These are phyloP conservation scores for Aphanomyces invadans DNA, from an alignment of 352 stramenopile species.

Conservation along the genomic window DNA sequence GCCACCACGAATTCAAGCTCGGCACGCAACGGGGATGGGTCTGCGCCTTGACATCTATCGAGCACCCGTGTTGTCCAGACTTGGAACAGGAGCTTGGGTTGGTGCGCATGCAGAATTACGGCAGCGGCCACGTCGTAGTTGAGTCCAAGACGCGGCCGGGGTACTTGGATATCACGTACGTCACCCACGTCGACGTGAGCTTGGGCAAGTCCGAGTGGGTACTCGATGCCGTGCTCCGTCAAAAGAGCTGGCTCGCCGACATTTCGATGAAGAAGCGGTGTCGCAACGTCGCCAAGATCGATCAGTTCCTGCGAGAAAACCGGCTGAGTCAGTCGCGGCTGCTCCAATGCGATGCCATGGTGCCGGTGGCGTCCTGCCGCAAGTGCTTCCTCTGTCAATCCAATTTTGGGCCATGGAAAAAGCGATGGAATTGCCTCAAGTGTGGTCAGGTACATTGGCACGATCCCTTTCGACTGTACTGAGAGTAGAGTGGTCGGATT, in stretches of 20 bases:
- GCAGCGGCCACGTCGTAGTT: not conserved
- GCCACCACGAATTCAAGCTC: not conserved
- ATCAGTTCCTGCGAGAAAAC: not conserved
- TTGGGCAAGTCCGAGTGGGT: not conserved
- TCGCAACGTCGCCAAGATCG: not conserved
- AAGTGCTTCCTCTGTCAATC: not conserved
- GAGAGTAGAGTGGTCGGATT: too few species aligned
- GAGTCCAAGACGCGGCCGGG: not conserved
- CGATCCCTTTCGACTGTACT: too few species aligned
- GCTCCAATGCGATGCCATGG: not conserved
- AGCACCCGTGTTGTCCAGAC: not conserved
- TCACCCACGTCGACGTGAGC: not conserved
- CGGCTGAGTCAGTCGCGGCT: not conserved
- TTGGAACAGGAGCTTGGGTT: not conserved
- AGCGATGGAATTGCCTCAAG: not conserved
- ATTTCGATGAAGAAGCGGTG: not conserved
- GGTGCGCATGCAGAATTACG: not conserved
- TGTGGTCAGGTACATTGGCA: slow-evolving; percentile 25
- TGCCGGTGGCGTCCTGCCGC: not conserved
- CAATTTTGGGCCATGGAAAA: not conserved
- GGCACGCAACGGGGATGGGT: not conserved
- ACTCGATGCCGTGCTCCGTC: not conserved
- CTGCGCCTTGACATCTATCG: not conserved
- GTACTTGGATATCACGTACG: not conserved
- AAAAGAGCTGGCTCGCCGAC: not conserved